These are phyloP conservation scores for Xanthoceras sorbifolium DNA, from an alignment of 345 rosid genomes.

Conservation along the genomic window DNA sequence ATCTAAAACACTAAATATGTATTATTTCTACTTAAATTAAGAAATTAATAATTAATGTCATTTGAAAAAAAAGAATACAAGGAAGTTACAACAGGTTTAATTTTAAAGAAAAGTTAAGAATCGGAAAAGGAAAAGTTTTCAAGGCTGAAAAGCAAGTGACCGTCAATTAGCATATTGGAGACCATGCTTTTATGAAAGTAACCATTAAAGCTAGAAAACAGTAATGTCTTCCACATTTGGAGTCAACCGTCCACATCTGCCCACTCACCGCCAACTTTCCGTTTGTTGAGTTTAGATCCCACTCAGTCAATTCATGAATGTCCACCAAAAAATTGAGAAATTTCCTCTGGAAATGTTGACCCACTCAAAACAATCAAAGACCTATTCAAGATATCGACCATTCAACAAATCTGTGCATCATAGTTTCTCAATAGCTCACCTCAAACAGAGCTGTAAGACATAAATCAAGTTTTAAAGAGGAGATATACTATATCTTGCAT, in stretches of 20 bases:
- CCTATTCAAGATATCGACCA: neutral
- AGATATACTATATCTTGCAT: too few species aligned
- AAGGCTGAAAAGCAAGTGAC: neutral
- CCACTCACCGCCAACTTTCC: neutral
- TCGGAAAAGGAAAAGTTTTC: neutral
- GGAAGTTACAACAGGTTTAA: neutral
- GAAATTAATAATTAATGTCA: too few species aligned
- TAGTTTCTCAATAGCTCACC: neutral
- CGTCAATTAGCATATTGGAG: neutral
- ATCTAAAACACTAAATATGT: too few species aligned
- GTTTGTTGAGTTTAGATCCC: neutral
- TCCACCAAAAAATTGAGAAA: neutral
- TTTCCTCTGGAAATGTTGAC: neutral
- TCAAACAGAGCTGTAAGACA: neutral
- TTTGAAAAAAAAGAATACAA: neutral
- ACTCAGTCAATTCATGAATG: neutral
- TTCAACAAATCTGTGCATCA: neutral
- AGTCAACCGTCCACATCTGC: neutral
- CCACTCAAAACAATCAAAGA: neutral
- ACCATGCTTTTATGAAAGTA: neutral
- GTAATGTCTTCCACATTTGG: constrained; percentile 1
- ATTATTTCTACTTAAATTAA: too few species aligned
- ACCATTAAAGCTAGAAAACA: neutral
- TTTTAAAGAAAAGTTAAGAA: neutral
- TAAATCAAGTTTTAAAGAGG: neutral